Base-by-base conservation (phyloP, 1,284 basidiomycete genomes). In the Inonotus obliquus region DNA sequence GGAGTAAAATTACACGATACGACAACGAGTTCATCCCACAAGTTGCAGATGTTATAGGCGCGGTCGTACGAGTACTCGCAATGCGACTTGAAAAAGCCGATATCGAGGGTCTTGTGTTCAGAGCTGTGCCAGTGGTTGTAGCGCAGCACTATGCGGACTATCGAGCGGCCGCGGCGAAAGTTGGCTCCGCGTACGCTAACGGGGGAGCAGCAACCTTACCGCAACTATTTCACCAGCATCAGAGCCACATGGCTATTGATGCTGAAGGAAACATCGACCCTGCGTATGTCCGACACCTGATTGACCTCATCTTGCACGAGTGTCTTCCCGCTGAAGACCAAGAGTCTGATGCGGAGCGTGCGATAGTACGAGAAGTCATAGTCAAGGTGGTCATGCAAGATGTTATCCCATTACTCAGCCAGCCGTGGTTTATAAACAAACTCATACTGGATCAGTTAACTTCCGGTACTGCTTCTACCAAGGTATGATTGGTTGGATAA, bases 361-460 rank as follows among this genome's bases (percentile, higher is more conserved):
- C 82, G 65, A 86, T 94, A 63, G 74, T 91, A 32, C 82, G 91
- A 57, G 92, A 94, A 74, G 78, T 93, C 48, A 70, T 92, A 52
- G 79, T 92, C 67, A 89, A 88, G 69, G 78, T 91, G 27, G 71
- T 94, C 19, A 73, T 90, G 63, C 77, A 79, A 55, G 84, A 85
- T 63, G 75, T 91, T 13, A 74, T 92, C 27, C 85, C 85, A 27
- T 84, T 81, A 65, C 71, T 93, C 44, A 81, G 84, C 4, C 87
- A 93, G 69, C 90, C 92, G 0, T 92, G 90, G 90, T 93, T 92
- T 70, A 80, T 93, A 44, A 81, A 92, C 56, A 84, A 80, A 69
- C 69, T 78, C 5, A 78, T 89, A 9, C 74, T 91, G 37, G 83
- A 86, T 68, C 72, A 84, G 9, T 70, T 93, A 27, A 85, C 81